These are phyloP conservation scores for Vigna angularis DNA, from an alignment of 306 rosid species.

Conservation along the genomic window DNA sequence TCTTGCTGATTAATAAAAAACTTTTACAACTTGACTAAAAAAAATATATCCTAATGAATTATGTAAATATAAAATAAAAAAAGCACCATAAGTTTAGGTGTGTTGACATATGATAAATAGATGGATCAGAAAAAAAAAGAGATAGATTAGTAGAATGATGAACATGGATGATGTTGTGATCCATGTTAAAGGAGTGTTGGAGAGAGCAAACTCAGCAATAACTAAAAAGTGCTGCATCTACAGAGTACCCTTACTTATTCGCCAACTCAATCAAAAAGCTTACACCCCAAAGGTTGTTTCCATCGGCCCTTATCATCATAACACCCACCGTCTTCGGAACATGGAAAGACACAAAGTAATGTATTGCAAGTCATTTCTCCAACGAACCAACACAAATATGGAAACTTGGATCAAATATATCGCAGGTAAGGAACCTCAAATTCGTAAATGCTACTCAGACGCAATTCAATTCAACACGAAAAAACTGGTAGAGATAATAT, in stretches of 20 bases:
- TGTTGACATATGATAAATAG: too few species aligned
- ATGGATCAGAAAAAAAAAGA: too few species aligned
- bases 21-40: too few species aligned
- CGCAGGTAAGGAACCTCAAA: not conserved
- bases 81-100: too few species aligned
- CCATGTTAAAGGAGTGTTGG: not conserved
- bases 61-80: too few species aligned
- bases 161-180: not conserved
- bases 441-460: not conserved
- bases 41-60: too few species aligned
- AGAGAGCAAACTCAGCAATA: not conserved
- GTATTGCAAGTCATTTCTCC: conserved; percentile 23
- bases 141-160: not conserved
- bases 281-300: conserved; percentile 53
- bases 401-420: not conserved
- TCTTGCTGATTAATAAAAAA: too few species aligned
- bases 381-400: not conserved
- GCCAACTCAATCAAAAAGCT: conserved; percentile 38
- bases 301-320: conserved; percentile 48
- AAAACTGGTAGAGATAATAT: conserved; percentile 35
- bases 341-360: conserved; percentile 35
- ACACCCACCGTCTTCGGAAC: not conserved
- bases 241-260: conserved; percentile 40
- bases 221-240: conserved; percentile 36
- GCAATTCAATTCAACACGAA: not conserved